Evolutionary conservation across 1,284 basidiomycete genomes (phyloP).

Genomic region (Cystobasidium pallidum): DNA sequence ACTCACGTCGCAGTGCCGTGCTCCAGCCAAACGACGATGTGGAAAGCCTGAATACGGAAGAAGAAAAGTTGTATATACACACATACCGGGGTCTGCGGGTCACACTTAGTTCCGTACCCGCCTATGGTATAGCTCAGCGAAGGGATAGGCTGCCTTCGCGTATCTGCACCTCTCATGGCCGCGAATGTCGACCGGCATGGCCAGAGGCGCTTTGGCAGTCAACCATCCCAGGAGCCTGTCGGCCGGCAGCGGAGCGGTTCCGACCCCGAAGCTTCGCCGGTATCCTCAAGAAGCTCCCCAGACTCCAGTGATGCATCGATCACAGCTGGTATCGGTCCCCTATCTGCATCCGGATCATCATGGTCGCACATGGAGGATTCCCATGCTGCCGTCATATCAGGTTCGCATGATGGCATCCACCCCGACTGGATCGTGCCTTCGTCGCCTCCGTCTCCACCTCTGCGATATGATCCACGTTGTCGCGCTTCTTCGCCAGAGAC

Average conservation of each 20-base stretch:
- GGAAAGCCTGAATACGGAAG: background rate
- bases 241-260: conserved; percentile 2
- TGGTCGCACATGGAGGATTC: conserved; percentile 1
- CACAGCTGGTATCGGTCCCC: background rate
- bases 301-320: conserved; percentile 15
- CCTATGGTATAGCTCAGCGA: background rate
- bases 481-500: conserved; percentile 30
- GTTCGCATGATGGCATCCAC: background rate
- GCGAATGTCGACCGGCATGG: conserved; percentile 7
- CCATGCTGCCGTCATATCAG: conserved; percentile 1
- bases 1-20: too few relatives aligned
- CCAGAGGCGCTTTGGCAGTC: conserved; percentile 18
- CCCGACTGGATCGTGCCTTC: conserved; percentile 15
- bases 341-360: conserved; percentile 4
- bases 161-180: background rate
- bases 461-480: conserved; percentile 33
- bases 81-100: background rate
- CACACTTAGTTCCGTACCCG: background rate
- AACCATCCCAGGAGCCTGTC: background rate
- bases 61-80: background rate
- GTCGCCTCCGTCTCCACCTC: conserved; percentile 30
- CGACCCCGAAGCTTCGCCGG: conserved; percentile 2
- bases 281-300: conserved; percentile 9
- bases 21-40: too few relatives aligned
- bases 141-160: background rate